Conservation (phyloP, 2,329 filamentous ascomycete species). For the Monosporascus sp. region DNA sequence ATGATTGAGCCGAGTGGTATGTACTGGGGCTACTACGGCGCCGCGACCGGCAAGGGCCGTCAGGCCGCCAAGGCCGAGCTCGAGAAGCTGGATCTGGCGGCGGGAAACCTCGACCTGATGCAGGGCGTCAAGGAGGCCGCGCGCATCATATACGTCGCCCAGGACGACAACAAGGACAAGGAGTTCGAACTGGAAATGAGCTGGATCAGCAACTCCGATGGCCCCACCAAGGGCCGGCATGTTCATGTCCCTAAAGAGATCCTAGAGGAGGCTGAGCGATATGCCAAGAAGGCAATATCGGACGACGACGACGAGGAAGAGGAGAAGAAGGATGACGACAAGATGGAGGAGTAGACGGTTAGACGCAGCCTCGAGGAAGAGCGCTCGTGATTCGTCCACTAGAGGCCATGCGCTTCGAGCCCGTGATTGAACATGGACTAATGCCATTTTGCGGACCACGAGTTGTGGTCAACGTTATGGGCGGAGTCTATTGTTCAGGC, state of each 20-base stretch:
- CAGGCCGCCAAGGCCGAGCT: constrained; percentile 97
- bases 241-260: constrained; percentile 89
- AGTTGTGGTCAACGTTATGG: constrained; percentile 1
- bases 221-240: constrained; percentile 88
- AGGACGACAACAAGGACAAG: constrained; percentile 99
- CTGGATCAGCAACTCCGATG: constrained; percentile 82
- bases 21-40: constrained; percentile 99
- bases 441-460: constrained; percentile 15
- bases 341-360: constrained; percentile 76
- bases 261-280: constrained; percentile 83
- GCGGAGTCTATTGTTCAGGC: neutral
- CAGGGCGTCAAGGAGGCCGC: constrained; percentile 95
- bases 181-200: constrained; percentile 99
- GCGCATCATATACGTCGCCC: constrained; percentile 92
- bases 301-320: constrained; percentile 79
- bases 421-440: constrained; percentile 15
- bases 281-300: constrained; percentile 86
- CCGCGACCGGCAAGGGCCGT: constrained; percentile 92
- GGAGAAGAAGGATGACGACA: constrained; percentile 60
- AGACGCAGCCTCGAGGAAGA: neutral
- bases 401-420: constrained; percentile 10
- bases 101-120: constrained; percentile 69
- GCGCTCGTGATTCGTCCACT: constrained; percentile 6
- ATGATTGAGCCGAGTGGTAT: constrained; percentile 98
- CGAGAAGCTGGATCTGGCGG: constrained; percentile 88